These are phyloP conservation scores for Acrocalymma vagum DNA, from an alignment of 2,329 filamentous ascomycete species.

Conservation along the genomic window DNA sequence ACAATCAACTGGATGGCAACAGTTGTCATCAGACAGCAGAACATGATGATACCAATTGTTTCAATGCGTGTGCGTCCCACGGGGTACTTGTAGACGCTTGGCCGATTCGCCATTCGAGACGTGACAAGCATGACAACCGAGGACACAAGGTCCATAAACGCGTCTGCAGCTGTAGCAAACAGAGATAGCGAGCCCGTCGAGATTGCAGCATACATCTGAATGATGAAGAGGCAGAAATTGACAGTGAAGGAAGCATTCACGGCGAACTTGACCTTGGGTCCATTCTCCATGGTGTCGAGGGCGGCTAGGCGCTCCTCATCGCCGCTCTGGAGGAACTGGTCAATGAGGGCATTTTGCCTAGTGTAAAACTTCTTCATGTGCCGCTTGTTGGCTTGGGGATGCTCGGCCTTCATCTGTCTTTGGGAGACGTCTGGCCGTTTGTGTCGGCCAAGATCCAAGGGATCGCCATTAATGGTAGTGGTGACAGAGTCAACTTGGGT, in stretches of 20 bases:
- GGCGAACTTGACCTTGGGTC: conserved; percentile 48
- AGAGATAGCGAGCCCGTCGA: conserved; percentile 68
- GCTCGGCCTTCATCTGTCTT: conserved; percentile 58
- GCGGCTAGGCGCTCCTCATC: conserved; percentile 63
- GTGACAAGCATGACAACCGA: conserved; percentile 70
- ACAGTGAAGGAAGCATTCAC: conserved; percentile 48
- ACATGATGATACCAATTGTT: conserved; percentile 71
- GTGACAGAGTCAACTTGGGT: conserved; percentile 31
- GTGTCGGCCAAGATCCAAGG: conserved; percentile 47
- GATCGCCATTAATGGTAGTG: conserved; percentile 35
- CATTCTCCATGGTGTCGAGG: conserved; percentile 61
- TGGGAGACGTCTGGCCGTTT: conserved; percentile 47
- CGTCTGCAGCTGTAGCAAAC: conserved; percentile 72
- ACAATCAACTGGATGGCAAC: conserved; percentile 70
- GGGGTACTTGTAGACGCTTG: conserved; percentile 70
- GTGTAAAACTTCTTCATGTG: conserved; percentile 54
- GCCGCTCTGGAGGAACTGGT: conserved; percentile 62
- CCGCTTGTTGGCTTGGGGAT: conserved; percentile 50
- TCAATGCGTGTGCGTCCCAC: conserved; percentile 70
- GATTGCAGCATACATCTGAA: conserved; percentile 67
- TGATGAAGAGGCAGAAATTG: conserved; percentile 61
- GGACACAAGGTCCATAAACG: conserved; percentile 72
- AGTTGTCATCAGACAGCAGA: conserved; percentile 72
- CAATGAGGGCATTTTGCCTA: conserved; percentile 50
- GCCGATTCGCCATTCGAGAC: conserved; percentile 65